Base-by-base conservation (phyloP, 2,329 filamentous ascomycete species). In the Metarhizium sp. region DNA sequence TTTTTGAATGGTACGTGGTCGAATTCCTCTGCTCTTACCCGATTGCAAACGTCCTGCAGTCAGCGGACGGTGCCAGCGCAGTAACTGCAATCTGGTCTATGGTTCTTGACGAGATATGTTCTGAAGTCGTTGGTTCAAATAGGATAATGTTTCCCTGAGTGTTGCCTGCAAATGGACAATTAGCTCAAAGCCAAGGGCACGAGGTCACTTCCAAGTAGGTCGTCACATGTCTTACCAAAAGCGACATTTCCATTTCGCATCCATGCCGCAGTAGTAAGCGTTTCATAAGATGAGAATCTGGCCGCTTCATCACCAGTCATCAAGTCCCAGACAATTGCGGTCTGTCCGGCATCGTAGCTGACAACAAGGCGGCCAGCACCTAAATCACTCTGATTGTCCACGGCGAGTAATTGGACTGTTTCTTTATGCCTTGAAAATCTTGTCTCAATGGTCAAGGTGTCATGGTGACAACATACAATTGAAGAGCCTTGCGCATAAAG, bases 181-280 rank as follows among this genome's bases (percentile, higher is more conserved):
- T 32, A 58, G 50, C 16, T 8, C 14, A 20, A 20, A 38, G 20
- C 45, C 18, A 11, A 30, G 7, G 11, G 13, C 11, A 14, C 30
- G 14, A 30, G n/a, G 6, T 25, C 6, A 20, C 4, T 20, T 25
- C 18, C 42, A 18, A 20, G n/a, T 10, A n/a, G 0, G 42, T 20
- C 30, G 36, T 16, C 32, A 45, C 34, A 32, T 14, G 54, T 66
- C 85, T 71, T 78, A 96, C 92, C 94, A 76, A 97, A 97, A 42
- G 90, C 92, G 61, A 99, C 86, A 73, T 96, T 95, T 54, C 94
- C 94, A 73, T 96, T 96, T 48, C 87, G 82, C 92, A 99, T 96
- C 90, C 94, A 99, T 13, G 88, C 80, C 42, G 92, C 92, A 34
- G 90, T 86, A 25, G 85, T 86, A 59, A 97, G 80, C 61, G 88